Evolutionary conservation across 805 yeast genomes (phyloP).

Genomic region (Candida chauliodis): DNA sequence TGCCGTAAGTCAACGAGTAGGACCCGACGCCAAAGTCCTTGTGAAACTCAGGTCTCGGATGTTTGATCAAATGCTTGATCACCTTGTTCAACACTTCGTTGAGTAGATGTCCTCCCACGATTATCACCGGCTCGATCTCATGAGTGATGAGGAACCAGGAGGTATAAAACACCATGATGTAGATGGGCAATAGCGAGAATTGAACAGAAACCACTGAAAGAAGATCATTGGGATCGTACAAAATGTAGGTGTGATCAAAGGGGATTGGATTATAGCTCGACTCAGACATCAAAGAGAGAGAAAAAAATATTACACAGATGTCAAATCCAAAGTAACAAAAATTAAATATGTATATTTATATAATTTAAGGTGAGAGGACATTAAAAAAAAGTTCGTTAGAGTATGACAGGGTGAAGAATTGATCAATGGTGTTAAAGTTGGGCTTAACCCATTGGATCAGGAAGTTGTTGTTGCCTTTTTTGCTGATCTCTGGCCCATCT

Average conservation of each 20-base stretch:
- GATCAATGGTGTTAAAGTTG: not conserved
- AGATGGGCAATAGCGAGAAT: slow-evolving; percentile 77
- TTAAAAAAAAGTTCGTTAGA: slow-evolving; percentile 3
- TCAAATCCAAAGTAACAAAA: too few species aligned
- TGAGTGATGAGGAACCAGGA: slow-evolving; percentile 81
- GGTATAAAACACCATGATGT: slow-evolving; percentile 70
- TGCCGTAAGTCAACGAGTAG: slow-evolving; percentile 69
- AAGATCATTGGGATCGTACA: slow-evolving; percentile 66
- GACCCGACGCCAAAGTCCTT: slow-evolving; percentile 42
- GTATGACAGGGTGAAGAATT: not conserved
- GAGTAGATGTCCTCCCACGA: slow-evolving; percentile 81
- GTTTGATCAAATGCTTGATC: slow-evolving; percentile 59
- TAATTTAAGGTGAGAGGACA: slow-evolving; percentile 2
- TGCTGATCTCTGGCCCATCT: slow-evolving; percentile 95
- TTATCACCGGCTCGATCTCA: slow-evolving; percentile 79
- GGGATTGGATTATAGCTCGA: slow-evolving; percentile 44
- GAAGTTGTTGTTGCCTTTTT: slow-evolving; percentile 34
- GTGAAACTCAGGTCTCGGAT: slow-evolving; percentile 70
- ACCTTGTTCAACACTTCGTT: slow-evolving; percentile 72
- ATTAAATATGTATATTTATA: not conserved
- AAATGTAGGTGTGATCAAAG: slow-evolving; percentile 81
- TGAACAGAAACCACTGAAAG: slow-evolving; percentile 63
- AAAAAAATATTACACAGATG: slow-evolving; percentile 5
- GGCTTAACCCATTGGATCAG: slow-evolving; percentile 7
- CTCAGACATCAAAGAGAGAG: slow-evolving; percentile 1